phyloP scores from a whole-genome alignment of 495 filamentous ascomycete genomes.

The Hypoxylon fuscum region DNA sequence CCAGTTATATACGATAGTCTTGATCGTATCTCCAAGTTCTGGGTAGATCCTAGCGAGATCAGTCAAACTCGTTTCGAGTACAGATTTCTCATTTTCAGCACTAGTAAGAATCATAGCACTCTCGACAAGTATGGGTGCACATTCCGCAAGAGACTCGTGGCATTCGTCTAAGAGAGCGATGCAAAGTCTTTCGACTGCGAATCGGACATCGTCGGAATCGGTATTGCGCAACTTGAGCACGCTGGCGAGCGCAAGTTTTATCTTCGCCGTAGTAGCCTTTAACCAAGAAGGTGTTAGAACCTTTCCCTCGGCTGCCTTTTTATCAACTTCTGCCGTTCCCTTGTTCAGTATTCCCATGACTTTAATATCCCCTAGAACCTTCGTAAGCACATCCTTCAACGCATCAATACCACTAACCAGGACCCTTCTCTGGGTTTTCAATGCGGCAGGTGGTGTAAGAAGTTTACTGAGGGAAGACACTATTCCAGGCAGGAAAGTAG shows the following conservation, averaged over 20 bases:
- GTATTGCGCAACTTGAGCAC: constrained; percentile 81
- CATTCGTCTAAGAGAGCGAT: constrained; percentile 79
- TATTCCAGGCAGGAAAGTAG: constrained; percentile 87
- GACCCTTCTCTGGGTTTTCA: constrained; percentile 70
- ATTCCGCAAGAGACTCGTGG: constrained; percentile 73
- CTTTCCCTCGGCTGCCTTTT: constrained; percentile 30
- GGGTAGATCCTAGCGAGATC: constrained; percentile 71
- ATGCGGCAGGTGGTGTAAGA: constrained; percentile 71
- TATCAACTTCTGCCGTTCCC: constrained; percentile 22
- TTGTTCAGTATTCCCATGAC: constrained; percentile 53
- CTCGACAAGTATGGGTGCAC: constrained; percentile 77
- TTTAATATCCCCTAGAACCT: constrained; percentile 70
- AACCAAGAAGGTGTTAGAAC: constrained; percentile 73
- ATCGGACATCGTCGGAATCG: constrained; percentile 73
- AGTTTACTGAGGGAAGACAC: constrained; percentile 82
- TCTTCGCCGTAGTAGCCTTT: constrained; percentile 79
- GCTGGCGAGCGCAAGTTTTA: constrained; percentile 84
- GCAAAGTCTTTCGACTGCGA: constrained; percentile 74
- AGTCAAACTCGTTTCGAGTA: constrained; percentile 59
- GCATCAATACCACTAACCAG: constrained; percentile 68
- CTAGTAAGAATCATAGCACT: constrained; percentile 79
- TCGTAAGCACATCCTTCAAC: constrained; percentile 67
- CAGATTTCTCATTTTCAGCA: constrained; percentile 54
- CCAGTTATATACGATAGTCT: constrained; percentile 81
- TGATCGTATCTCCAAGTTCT: constrained; percentile 71